Percentiles rank a stretch among this genome's conserved stretches.
Conservation (phyloP, 495 filamentous ascomycete genomes). For the Aspergillus incahuasiensis region DNA sequence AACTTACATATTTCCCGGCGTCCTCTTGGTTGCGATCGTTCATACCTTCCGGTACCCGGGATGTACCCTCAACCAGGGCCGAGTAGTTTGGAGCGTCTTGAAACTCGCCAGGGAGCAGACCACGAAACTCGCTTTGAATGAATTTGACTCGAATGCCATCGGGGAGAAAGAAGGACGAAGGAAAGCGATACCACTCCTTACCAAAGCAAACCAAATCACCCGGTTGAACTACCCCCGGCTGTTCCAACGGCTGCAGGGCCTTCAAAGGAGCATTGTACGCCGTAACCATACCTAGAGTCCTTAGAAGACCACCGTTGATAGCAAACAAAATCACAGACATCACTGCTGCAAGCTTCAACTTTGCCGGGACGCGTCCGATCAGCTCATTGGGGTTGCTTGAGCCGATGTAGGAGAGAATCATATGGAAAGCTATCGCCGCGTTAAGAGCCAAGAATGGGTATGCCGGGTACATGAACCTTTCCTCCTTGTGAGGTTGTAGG, state of each 20-base stretch:
- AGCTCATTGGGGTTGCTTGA: slow-evolving; percentile 59
- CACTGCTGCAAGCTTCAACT: slow-evolving; percentile 61
- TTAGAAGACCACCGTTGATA: slow-evolving; percentile 59
- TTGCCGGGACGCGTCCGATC: slow-evolving; percentile 63
- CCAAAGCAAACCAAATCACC: slow-evolving; percentile 81
- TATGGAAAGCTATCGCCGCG: slow-evolving; percentile 80
- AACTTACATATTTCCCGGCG: slow-evolving; percentile 72
- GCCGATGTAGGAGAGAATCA: slow-evolving; percentile 67
- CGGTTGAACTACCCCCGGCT: slow-evolving; percentile 39
- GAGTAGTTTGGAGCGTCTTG: slow-evolving; percentile 58
- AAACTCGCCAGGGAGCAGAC: slow-evolving; percentile 89
- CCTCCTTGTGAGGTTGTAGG: slow-evolving; percentile 92
- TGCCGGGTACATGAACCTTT: slow-evolving; percentile 96
- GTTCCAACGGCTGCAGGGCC: slow-evolving; percentile 59
- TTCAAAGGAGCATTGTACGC: slow-evolving; percentile 83
- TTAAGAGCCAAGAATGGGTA: slow-evolving; percentile 93
- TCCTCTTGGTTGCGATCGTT: slow-evolving; percentile 93
- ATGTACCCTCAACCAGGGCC: slow-evolving; percentile 69
- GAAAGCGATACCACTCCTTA: slow-evolving; percentile 99
- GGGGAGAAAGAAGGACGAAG: slow-evolving; percentile 87
- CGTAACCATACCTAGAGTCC: slow-evolving; percentile 74
- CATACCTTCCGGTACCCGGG: slow-evolving; percentile 76
- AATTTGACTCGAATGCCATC: slow-evolving; percentile 76
- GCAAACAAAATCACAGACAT: slow-evolving; percentile 50
- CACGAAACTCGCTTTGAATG: slow-evolving; percentile 81